Evolutionary conservation across 495 filamentous ascomycete species (phyloP), one percentile per base, ranked within the genome.

Genomic region (Physcia stellaris): DNA sequence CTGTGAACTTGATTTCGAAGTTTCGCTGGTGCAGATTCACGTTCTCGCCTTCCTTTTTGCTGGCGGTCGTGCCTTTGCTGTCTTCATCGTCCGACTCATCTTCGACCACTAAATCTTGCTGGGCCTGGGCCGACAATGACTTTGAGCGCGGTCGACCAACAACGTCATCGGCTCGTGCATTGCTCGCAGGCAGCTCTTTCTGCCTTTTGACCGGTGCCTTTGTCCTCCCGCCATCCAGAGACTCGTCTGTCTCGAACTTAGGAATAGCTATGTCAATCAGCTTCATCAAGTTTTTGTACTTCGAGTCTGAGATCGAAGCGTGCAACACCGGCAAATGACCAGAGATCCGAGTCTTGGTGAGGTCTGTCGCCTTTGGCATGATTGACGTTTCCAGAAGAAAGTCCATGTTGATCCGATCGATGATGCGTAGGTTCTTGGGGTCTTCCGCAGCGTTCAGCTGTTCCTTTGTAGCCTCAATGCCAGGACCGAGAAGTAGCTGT

Each of bases 211-310:
- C 41, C 7, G 50, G 43, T 17, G 50, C 47, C 12, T 44, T 42
- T 9, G 34, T 44, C 22, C 32, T 33, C 18, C 15, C 18, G 22
- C 41, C 44, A 17, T 49, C 49, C 12, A 49, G 42, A 4, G 55
- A 39, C 29, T 64, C 61, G 27, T 70, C 67, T 7, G 65, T 71
- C 26, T 75, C 75, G 39, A 94, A 77, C 31, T 82, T 83, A 4
- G 90, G 90, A 44, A 96, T 83, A 2, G 90, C 87, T 38, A 95
- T 83, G 47, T 95, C 88, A 42, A 98, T 86, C 35, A 98, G 64
- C 48, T 79, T 88, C 92, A 98, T 96, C 36, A 96, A 53, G 5
- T 74, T 83, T 59, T 94, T 96, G 57, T 98, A 98, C 55, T 96
- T 98, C 28, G 76, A 78, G 50, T 98, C 90, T 1, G 86, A 94